A percentile compares a stretch with the other conserved stretches of the same genome.
Conservation (phyloP, 1,284 basidiomycete genomes). For the Microbotryomycetes sp. region DNA sequence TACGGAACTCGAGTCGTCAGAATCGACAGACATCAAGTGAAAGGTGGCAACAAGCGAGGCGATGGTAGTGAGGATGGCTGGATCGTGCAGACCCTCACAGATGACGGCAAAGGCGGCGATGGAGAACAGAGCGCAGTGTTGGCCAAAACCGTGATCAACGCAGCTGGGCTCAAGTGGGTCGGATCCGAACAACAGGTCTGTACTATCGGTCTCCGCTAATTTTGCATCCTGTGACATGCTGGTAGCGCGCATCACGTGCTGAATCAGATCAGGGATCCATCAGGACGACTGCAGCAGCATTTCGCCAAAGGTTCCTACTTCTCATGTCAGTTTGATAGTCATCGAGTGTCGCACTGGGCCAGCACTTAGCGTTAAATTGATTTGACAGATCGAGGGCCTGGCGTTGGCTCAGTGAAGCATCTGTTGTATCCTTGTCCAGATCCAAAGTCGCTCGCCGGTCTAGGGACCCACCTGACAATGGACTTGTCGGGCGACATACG, state of each 20-base stretch:
- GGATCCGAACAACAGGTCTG: constrained; percentile 45
- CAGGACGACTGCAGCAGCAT: constrained; percentile 20
- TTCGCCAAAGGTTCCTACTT: constrained; percentile 63
- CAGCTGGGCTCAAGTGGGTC: constrained; percentile 65
- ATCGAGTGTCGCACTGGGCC: no score
- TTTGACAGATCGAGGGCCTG: constrained; percentile 65
- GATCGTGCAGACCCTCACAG: constrained; percentile 50
- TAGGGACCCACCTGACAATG: constrained; percentile 81
- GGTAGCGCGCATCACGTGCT: background rate
- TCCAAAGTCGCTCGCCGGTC: constrained; percentile 50
- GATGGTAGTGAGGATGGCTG: constrained; percentile 45
- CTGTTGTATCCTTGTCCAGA: constrained; percentile 86
- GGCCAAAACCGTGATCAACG: constrained; percentile 78
- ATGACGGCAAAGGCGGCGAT: constrained; percentile 26
- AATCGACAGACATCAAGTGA: constrained; percentile 56
- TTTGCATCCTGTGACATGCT: constrained; percentile 40
- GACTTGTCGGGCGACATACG: constrained; percentile 79
- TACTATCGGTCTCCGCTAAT: constrained; percentile 36
- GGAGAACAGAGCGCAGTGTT: constrained; percentile 60
- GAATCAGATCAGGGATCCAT: constrained; percentile 23
- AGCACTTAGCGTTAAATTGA: background rate
- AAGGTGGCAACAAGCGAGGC: constrained; percentile 30
- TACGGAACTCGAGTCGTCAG: constrained; percentile 82
- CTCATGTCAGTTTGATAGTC: constrained; percentile 50
- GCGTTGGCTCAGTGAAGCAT: constrained; percentile 56